Base-by-base conservation (phyloP, 208 protist genomes). In the Acanthamoeba royreba region DNA sequence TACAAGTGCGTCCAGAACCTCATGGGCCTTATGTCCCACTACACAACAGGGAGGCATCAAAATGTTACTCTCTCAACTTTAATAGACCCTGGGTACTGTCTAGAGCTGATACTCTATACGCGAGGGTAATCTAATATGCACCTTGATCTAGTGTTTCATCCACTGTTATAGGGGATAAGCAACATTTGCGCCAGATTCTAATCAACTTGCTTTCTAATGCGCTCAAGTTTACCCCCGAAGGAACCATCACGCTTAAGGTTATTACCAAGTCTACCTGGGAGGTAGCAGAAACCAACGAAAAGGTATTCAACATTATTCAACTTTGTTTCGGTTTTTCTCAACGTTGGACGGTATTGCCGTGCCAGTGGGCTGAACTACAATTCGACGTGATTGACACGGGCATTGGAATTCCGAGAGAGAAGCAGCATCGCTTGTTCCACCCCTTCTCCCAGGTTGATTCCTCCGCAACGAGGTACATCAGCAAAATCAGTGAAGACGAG, bases 351-450 rank as follows among this genome's bases (percentile, higher is more conserved):
- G n/a, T n/a, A n/a, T n/a, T n/a, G n/a, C n/a, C n/a, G n/a, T n/a
- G n/a, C n/a, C n/a, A 81, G 28, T 22, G 28, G 17, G 17, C 28
- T 81, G 69, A 81, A n/a, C 22, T 81, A 40, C 69, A 81, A 77
- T 94, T 95, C 28, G 53, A 58, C 0, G 79, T 95, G 2, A 79
- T 86, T 61, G 94, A 95, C 38, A 94, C 81, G n/a, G 94, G 94
- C 52, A 95, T 95, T 40, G 94, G 94, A 43, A 95, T 95, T 35
- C 79, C 94, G 2, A 58, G 90, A 1, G 63, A 94, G 40, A 79
- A 79, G 7, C 33, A 83, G 3, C 19, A 74, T 11, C 61, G 94
- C n/a, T 38, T 95, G 0, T 95, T 95, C n/a, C 87, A 92, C 28
- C 33, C 35, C 13, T 92, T 92, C 87, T 87, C 35, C 22, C 87